Percentiles rank a stretch among this genome's conserved stretches.
These are phyloP conservation scores for Tetrapisispora pingtungensis DNA, from an alignment of 805 yeast species.

Conservation along the genomic window DNA sequence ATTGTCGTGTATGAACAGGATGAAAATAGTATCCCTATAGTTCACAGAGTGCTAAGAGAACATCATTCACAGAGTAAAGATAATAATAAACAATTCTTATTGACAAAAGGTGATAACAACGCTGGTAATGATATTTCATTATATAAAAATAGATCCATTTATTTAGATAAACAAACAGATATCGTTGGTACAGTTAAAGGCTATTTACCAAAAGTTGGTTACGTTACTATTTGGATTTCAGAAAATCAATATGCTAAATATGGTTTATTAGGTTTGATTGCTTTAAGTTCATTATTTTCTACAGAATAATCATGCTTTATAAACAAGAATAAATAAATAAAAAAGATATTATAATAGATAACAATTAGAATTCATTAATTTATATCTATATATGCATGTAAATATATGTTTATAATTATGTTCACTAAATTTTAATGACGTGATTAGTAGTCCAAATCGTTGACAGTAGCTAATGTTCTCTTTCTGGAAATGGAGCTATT, in stretches of 20 bases:
- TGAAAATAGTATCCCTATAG: conserved; percentile 84
- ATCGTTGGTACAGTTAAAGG: conserved; percentile 88
- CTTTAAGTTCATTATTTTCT: conserved; percentile 54
- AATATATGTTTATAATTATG: background rate
- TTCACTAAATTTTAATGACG: no score
- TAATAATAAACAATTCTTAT: conserved; percentile 48
- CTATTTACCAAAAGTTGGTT: conserved; percentile 82
- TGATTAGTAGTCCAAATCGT: conserved; percentile 29
- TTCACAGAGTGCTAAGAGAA: conserved; percentile 85
- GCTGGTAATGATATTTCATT: conserved; percentile 82
- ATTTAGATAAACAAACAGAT: conserved; percentile 67
- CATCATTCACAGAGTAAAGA: conserved; percentile 33
- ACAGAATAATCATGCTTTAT: conserved; percentile 33
- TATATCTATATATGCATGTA: no score
- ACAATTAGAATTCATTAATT: no score
- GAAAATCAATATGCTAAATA: conserved; percentile 80
- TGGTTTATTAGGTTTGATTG: conserved; percentile 65
- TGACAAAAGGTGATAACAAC: conserved; percentile 96
- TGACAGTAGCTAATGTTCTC: conserved; percentile 19
- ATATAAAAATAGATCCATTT: conserved; percentile 65
- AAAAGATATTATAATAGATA: background rate
- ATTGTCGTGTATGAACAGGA: conserved; percentile 83
- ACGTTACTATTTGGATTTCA: conserved; percentile 80
- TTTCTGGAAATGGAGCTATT: no score
- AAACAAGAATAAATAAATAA: background rate